Base-by-base conservation (phyloP, 1,284 basidiomycete species). In the Ustilago trichophora region DNA sequence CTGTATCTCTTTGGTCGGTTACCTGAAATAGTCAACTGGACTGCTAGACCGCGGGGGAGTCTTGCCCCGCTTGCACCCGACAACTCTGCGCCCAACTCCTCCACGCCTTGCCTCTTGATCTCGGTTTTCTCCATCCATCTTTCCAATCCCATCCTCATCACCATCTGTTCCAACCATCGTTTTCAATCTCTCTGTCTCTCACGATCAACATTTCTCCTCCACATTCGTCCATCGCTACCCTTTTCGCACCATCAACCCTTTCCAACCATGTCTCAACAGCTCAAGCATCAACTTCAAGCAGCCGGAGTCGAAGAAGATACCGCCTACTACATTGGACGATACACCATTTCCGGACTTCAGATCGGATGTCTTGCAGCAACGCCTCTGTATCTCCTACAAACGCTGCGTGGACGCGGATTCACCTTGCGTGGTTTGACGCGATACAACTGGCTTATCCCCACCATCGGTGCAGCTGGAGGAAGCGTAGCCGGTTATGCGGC, bases 371-470 rank as follows among this genome's bases (percentile, higher is more conserved):
- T 80, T 11, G 69, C 69, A 2, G 77, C 75, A 1, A 78, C 75
- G 3, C 77, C 77, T 2, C 22, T 78, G 13, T 80, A 76, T 51
- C 35, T 73, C 0, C 11, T 80, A 4, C 54, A 68, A 18, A 32
- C 64, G 1, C 13, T 73, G 0, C 66, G 77, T 9, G 64, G 66
- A 3, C 54, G 73, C 1, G 59, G 66, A 3, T 78, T 78, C 27
- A 42, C 49, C 0, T 37, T 80, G 1, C 66, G 72, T 8, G 63
- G 66, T 0, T 37, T 80, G 3, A 69, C 69, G 0, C 57, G 76
- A 10, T 72, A 70, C 50, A 78, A 78, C 66, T 79, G 77, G 77
- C 15, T 67, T 2, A 27, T 72, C 3, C 78, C 78, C 0, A 5
- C 73, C 10, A 16, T 55, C 3, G 75, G 76, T 19, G 68, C 54